A percentile compares a stretch with the other conserved stretches of the same genome.
Evolutionary conservation across 1,284 basidiomycete genomes (phyloP).

Genomic region (Cutaneotrichosporon cutaneum): DNA sequence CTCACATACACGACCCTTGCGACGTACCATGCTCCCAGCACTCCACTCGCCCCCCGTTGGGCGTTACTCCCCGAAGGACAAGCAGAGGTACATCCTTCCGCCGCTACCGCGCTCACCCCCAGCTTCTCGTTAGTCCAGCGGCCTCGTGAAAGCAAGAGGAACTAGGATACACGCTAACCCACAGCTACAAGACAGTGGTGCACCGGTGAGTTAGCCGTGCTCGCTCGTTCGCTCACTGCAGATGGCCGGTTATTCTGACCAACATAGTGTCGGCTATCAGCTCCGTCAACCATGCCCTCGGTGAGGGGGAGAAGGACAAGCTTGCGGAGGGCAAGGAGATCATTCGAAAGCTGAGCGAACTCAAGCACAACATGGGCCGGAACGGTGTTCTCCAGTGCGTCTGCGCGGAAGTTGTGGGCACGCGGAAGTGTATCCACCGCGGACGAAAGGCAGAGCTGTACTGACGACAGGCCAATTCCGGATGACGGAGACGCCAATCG

Average conservation of each 20-base stretch:
- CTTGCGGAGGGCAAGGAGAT: conserved; percentile 70
- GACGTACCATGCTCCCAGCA: neutral
- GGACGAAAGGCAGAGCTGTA: neutral
- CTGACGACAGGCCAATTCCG: conserved; percentile 60
- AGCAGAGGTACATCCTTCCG: conserved; percentile 37
- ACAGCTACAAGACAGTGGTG: conserved; percentile 47
- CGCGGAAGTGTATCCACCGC: neutral
- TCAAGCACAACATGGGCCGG: conserved; percentile 88
- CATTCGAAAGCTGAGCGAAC: conserved; percentile 72
- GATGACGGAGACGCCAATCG: conserved; percentile 70
- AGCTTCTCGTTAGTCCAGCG: conserved; percentile 45
- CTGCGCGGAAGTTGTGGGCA: neutral
- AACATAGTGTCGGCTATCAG: conserved; percentile 71
- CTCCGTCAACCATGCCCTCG: conserved; percentile 60
- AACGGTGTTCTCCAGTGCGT: conserved; percentile 72
- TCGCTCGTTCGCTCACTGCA: conserved; percentile 43
- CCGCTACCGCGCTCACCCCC: neutral
- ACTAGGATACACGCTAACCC: conserved; percentile 9
- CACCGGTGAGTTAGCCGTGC: neutral
- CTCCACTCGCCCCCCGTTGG: conserved; percentile 39
- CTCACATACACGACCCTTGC: neutral
- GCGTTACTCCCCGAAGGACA: conserved; percentile 49
- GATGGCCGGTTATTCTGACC: conserved; percentile 87
- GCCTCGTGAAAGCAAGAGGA: neutral
- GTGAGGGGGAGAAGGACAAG: conserved; percentile 43